Evolutionary conservation across 208 protist species (phyloP).

Genomic region (Crithidia acanthocephali): DNA sequence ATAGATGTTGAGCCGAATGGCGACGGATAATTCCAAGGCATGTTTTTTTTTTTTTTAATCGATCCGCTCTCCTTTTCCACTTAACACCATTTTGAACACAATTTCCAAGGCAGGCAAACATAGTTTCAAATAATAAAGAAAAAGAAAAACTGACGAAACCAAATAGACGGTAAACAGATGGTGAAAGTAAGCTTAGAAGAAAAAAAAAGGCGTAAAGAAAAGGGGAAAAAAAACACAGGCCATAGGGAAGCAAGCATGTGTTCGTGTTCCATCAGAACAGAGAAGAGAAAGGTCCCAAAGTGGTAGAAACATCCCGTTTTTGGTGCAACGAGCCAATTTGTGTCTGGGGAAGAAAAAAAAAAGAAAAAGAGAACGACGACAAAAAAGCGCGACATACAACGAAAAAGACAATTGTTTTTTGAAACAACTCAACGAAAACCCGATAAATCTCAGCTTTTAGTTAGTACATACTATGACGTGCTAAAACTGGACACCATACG

Average conservation of each 20-base stretch:
- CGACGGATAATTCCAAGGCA: neutral
- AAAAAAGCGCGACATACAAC: too few species aligned
- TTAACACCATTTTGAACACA: neutral
- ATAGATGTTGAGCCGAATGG: neutral
- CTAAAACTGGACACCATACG: too few species aligned
- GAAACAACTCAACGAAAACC: too few species aligned
- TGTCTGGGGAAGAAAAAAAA: neutral
- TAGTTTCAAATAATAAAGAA: conserved; percentile 2
- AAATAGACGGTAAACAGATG: neutral
- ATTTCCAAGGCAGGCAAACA: neutral
- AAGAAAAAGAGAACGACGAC: too few species aligned
- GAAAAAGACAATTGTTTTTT: too few species aligned
- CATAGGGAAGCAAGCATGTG: neutral
- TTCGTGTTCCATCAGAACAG: neutral
- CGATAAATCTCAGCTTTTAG: too few species aligned
- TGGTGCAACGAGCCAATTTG: neutral
- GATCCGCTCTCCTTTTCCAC: neutral
- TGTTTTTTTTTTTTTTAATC: too few species aligned
- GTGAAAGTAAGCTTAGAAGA: too few species aligned
- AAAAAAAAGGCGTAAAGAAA: neutral
- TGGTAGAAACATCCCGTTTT: neutral
- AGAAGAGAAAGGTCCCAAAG: neutral
- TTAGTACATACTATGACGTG: too few species aligned
- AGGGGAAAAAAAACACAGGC: conserved; percentile 3
- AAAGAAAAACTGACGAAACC: neutral